Evolutionary conservation across 2,329 filamentous ascomycete genomes (phyloP), one percentile per base, ranked within the genome.

Genomic region (Fusarium staphyleae): DNA sequence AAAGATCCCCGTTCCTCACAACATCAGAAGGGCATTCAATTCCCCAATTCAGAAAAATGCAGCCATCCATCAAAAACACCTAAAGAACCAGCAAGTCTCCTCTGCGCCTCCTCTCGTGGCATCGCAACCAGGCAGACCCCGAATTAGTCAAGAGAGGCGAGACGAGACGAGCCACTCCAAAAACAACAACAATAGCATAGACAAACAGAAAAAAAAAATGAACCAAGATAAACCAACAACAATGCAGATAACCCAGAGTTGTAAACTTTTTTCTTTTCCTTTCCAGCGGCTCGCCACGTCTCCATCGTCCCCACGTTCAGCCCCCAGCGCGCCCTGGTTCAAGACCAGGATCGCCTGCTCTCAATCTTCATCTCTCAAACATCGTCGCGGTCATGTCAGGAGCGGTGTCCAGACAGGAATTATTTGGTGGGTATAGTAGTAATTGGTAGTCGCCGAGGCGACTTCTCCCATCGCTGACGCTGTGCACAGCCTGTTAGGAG

Each of bases 391-490:
- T 72, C 71, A 57, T 71, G 64, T 67, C 68, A 66, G 67, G 62
- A 65, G 48, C 54, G 61, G 56, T 66, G 69, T 65, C 67, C 67
- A 68, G 70, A 72, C 69, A 70, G 69, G 68, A 67, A 75, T 75
- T 75, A 75, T 69, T 62, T 62, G 70, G 69, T 69, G 70, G 71
- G 72, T 74, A 75, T 75, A 73, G 67, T 69, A 68, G 64, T 72
- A 70, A 67, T 68, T 73, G 67, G 67, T 73, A 69, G 66, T 72
- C 65, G 70, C 72, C 68, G 68, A 70, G 65, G 69, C 70, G 68
- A 68, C 68, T 64, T 65, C 62, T 58, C 57, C 63, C 65, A 65
- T 66, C 52, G 69, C 67, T 63, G 66, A 60, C 62, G 60, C 55
- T 60, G 62, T 63, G 63, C 60, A 68, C 67, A 68, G 67, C 60